Conservation (phyloP, 306 rosid genomes). For the Vicia villosa region DNA sequence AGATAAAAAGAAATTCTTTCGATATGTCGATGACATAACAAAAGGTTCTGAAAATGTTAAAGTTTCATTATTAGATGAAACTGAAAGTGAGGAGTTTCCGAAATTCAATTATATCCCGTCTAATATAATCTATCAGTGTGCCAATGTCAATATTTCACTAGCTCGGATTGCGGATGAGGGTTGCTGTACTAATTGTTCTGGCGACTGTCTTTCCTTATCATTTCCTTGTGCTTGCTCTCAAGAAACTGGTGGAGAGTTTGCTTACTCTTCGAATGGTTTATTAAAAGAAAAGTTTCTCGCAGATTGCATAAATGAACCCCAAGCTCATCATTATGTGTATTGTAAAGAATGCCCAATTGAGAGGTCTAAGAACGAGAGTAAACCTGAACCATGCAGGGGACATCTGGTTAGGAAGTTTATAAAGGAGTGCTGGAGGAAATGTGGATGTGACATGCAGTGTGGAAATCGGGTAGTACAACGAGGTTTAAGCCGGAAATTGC, state of each 20-base stretch:
- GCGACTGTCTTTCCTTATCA: conserved; percentile 67
- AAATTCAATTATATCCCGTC: conserved; percentile 74
- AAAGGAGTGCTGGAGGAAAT: conserved; percentile 96
- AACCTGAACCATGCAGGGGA: conserved; percentile 74
- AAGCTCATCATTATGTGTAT: conserved; percentile 48
- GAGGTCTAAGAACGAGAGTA: conserved; percentile 54
- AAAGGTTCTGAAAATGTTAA: conserved; percentile 74
- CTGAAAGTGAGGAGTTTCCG: conserved; percentile 58
- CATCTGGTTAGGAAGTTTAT: conserved; percentile 75
- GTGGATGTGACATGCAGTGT: conserved; percentile 86
- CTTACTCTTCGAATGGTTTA: conserved; percentile 66
- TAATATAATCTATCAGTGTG: conserved; percentile 70
- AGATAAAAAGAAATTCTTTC: conserved; percentile 32
- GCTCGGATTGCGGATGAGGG: conserved; percentile 85
- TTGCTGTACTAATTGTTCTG: conserved; percentile 72
- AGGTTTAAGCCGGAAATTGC: conserved; percentile 77
- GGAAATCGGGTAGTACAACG: conserved; percentile 92
- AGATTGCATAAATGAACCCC: conserved; percentile 52
- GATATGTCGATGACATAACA: conserved; percentile 55
- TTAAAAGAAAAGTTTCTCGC: conserved; percentile 69
- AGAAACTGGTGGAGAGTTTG: conserved; percentile 96
- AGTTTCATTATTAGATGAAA: conserved; percentile 65
- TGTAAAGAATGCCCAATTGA: conserved; percentile 81
- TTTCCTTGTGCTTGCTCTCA: conserved; percentile 90
- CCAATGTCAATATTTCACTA: conserved; percentile 70